Evolutionary conservation across 1,139 yeast species (phyloP).

Genomic region (Scheffersomyces titani): DNA sequence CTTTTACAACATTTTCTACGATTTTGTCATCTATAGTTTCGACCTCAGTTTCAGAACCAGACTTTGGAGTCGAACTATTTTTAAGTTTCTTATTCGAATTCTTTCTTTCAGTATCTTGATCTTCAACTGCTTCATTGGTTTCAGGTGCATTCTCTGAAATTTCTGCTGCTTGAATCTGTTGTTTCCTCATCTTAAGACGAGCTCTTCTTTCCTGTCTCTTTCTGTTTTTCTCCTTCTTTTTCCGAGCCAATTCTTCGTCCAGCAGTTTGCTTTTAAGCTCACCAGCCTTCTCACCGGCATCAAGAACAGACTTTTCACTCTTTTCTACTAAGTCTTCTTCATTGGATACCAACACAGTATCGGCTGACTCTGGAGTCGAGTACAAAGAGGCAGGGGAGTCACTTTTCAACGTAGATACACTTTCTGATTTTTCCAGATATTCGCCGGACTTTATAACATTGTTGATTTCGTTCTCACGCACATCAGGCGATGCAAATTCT

Average conservation of each 20-base stretch:
- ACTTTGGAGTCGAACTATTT: not conserved
- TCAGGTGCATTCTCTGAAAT: not conserved
- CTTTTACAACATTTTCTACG: not conserved
- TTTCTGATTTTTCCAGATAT: not conserved
- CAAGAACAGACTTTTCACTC: not conserved
- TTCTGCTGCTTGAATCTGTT: not conserved
- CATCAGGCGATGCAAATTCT: not conserved
- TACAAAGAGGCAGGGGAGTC: not conserved
- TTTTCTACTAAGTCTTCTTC: not conserved
- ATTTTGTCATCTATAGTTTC: not conserved
- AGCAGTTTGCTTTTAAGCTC: not conserved
- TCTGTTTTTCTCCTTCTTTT: slow-evolving; percentile 9
- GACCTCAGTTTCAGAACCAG: not conserved
- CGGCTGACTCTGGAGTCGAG: not conserved
- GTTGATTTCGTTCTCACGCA: not conserved
- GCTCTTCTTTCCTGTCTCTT: slow-evolving; percentile 17
- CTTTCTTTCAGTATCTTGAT: not conserved
- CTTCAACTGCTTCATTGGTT: slow-evolving; percentile 4
- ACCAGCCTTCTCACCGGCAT: not conserved
- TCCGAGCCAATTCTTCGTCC: not conserved
- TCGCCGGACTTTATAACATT: not conserved
- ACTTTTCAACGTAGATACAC: not conserved
- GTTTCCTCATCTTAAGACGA: slow-evolving; percentile 4
- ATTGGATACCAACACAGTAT: not conserved
- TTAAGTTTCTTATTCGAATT: slow-evolving; percentile 1